Evolutionary conservation across 2,329 filamentous ascomycete genomes (phyloP).

Genomic region (Diaporthe sp.): DNA sequence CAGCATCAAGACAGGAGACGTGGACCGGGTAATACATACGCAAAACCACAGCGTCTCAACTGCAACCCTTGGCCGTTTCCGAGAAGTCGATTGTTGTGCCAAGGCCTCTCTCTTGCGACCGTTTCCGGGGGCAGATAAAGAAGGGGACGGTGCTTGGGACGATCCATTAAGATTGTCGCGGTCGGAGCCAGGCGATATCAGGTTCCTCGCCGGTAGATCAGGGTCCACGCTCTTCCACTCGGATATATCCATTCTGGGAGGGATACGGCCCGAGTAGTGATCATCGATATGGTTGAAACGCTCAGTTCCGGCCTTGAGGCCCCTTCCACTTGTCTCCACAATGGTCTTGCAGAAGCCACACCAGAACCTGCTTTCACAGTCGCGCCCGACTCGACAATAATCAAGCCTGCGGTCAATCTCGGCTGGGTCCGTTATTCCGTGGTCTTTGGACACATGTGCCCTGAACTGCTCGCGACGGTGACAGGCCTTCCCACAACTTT

Average conservation of each 20-base stretch:
- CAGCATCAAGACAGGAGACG: background rate
- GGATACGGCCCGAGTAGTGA: conserved; percentile 72
- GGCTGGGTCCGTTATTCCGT: conserved; percentile 54
- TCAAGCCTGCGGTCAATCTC: conserved; percentile 61
- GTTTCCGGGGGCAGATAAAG: background rate
- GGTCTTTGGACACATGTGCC: conserved; percentile 70
- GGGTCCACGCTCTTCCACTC: conserved; percentile 67
- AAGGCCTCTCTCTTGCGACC: conserved; percentile 30
- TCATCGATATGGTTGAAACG: conserved; percentile 81
- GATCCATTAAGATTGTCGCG: conserved; percentile 34
- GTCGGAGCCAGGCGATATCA: conserved; percentile 7
- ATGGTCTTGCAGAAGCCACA: conserved; percentile 83
- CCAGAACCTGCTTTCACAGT: conserved; percentile 80
- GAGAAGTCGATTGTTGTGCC: conserved; percentile 2
- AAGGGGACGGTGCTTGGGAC: conserved; percentile 12
- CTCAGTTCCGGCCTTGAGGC: conserved; percentile 65
- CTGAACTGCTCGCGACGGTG: conserved; percentile 71
- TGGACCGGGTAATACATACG: conserved; percentile 18
- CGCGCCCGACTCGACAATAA: conserved; percentile 72
- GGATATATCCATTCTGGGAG: conserved; percentile 59
- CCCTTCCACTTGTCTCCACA: conserved; percentile 64
- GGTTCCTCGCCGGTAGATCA: conserved; percentile 39
- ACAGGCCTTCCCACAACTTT: conserved; percentile 70
- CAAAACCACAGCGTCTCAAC: conserved; percentile 39
- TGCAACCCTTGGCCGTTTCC: conserved; percentile 13